Percentiles rank a stretch among this genome's conserved stretches.
phyloP scores from a whole-genome alignment of 495 filamentous ascomycete genomes.

The Penicillium taxi region DNA sequence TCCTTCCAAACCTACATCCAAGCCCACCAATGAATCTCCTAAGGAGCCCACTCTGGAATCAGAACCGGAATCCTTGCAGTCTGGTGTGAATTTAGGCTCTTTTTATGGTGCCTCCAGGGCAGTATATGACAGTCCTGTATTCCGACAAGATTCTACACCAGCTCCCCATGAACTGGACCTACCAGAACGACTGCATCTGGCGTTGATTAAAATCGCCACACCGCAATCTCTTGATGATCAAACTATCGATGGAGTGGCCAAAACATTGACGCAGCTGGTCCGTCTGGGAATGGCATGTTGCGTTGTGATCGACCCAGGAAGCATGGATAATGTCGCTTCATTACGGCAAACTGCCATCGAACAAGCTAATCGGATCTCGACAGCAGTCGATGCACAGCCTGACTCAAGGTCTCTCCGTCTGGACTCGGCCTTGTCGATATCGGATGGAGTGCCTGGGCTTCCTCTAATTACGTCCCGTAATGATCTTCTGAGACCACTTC shows the following conservation, averaged over 20 bases:
- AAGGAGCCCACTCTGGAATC: slow-evolving; percentile 15
- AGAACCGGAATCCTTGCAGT: slow-evolving; percentile 17
- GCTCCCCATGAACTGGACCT: slow-evolving; percentile 24
- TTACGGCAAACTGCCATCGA: slow-evolving; percentile 42
- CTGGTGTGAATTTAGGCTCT: slow-evolving; percentile 53
- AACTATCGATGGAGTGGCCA: slow-evolving; percentile 65
- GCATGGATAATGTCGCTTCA: slow-evolving; percentile 18
- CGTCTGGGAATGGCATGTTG: slow-evolving; percentile 73
- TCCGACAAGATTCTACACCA: slow-evolving; percentile 42
- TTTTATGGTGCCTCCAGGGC: slow-evolving; percentile 53
- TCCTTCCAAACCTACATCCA: slow-evolving; percentile 15
- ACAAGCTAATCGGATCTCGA: slow-evolving; percentile 67
- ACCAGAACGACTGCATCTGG: slow-evolving; percentile 57
- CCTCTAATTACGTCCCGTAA: slow-evolving; percentile 48
- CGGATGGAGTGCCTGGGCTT: slow-evolving; percentile 17
- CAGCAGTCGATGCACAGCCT: slow-evolving; percentile 60
- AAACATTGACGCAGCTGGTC: slow-evolving; percentile 73
- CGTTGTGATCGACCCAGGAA: slow-evolving; percentile 68
- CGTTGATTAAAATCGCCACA: slow-evolving; percentile 74
- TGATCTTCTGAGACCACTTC: slow-evolving; percentile 59
- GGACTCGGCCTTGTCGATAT: slow-evolving; percentile 53
- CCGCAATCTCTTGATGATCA: slow-evolving; percentile 60
- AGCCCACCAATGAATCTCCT: slow-evolving; percentile 2
- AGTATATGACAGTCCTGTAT: slow-evolving; percentile 56
- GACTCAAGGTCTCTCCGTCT: slow-evolving; percentile 60